These are phyloP conservation scores for Talaromyces nanjingensis DNA, from an alignment of 495 filamentous ascomycete genomes.

Conservation along the genomic window DNA sequence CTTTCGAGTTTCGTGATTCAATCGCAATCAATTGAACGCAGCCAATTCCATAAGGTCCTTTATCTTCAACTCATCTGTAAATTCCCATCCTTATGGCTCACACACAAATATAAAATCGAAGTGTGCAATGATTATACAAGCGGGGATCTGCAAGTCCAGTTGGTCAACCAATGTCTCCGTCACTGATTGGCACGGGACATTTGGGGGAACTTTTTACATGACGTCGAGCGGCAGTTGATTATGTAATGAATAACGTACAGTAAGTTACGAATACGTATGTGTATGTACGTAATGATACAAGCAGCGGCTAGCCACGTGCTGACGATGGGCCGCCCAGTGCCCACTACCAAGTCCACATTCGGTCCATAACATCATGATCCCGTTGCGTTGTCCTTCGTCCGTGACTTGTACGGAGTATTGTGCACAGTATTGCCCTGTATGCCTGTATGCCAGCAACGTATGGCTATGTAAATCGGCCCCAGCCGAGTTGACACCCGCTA, in stretches of 20 bases:
- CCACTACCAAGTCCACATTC: not conserved
- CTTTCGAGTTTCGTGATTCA: not conserved
- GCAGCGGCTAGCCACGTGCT: slow-evolving; percentile 3
- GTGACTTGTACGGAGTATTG: not conserved
- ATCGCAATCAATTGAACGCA: not conserved
- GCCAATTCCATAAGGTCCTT: not conserved
- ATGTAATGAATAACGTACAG: not conserved
- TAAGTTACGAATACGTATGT: no score
- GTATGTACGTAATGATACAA: not conserved
- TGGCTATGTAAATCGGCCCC: not conserved
- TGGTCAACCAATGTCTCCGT: not conserved
- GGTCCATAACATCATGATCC: not conserved
- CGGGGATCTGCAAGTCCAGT: not conserved
- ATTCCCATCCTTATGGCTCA: not conserved
- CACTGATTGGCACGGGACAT: slow-evolving; percentile 5
- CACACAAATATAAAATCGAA: not conserved
- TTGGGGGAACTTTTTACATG: slow-evolving; percentile 3
- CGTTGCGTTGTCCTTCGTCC: not conserved
- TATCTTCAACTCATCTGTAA: not conserved
- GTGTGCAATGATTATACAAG: not conserved
- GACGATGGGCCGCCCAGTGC: not conserved
- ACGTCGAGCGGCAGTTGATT: slow-evolving; percentile 4
- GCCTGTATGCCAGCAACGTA: not conserved
- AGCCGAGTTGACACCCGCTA: not conserved
- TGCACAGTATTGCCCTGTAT: not conserved